Evolutionary conservation across 257 asterid species (phyloP), one percentile per base, ranked within the genome.

Genomic region (Solanum infundibuliforme): DNA sequence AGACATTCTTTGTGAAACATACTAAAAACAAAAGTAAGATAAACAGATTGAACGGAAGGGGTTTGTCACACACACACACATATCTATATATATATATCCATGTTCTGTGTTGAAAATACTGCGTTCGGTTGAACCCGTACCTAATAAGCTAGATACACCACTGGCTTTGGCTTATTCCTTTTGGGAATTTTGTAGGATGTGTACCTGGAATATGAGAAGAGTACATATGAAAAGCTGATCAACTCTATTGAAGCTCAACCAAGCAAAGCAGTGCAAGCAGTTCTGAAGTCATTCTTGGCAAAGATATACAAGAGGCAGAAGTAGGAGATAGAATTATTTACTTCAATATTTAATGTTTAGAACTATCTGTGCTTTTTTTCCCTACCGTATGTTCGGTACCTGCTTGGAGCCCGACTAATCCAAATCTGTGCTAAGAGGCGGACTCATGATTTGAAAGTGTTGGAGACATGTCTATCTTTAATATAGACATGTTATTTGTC

Each of bases 291-390:
- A 14, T 91, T 91, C 87, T 88, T 90, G 84, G 89, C 89, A 36
- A 91, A 91, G 91, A 91, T 91, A 76, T 91, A 90, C 69, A 85
- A 90, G 90, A 91, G 93, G 89, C 88, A 87, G 34, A 91, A 91
- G 89, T 91, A 88, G 77, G 25, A 68, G 23, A 43, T 43, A 16
- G 3, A 43, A 16, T 41, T 77, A 77, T 16, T 77, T 25, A 23
- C 5, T 76, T 76, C 34, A 39, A 16, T 79, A 48, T 27, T 79
- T 79, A 25, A 79, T 14, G 39, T 43, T 79, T 13, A 13, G 25
- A 8, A 8, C 5, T 43, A 43, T 27, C 18, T 43, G 25, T 43
- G 35, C 0, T 39, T 74, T 74, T 35, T 5, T 36, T 11, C n/a
- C 12, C 14, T 27, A 36, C 0, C 3, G 9, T 12, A 3, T 34